These are phyloP conservation scores for Psidium guajava DNA, from an alignment of 345 rosid species.

Conservation along the genomic window DNA sequence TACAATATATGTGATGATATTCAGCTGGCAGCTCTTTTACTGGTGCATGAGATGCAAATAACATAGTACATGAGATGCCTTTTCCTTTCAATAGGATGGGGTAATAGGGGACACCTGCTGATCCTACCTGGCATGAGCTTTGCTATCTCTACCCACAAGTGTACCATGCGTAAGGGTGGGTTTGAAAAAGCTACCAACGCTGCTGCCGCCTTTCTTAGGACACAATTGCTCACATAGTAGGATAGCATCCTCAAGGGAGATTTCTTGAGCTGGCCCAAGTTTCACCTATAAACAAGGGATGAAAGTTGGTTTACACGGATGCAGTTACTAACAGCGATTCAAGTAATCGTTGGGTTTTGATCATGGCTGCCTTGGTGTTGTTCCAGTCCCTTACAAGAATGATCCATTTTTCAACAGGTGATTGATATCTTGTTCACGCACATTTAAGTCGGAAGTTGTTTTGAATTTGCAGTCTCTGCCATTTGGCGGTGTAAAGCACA, in stretches of 20 bases:
- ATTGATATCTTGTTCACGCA: neutral
- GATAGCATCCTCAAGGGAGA: neutral
- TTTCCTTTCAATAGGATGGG: neutral
- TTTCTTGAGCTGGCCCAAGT: neutral
- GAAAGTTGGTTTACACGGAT: neutral
- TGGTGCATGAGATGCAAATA: neutral
- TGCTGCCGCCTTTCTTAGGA: neutral
- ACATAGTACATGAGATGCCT: neutral
- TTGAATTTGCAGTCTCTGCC: slow-evolving; percentile 67
- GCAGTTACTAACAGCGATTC: neutral
- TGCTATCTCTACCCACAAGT: neutral
- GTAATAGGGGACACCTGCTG: neutral
- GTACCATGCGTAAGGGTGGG: neutral
- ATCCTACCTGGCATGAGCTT: neutral
- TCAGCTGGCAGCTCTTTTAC: neutral
- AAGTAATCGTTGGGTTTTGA: neutral
- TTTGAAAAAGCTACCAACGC: neutral
- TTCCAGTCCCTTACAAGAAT: neutral
- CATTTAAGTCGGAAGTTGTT: neutral
- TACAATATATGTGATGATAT: neutral
- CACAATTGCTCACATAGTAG: neutral
- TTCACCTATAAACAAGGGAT: neutral
- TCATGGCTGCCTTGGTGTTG: neutral
- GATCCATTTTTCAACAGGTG: neutral
- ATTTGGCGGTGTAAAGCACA: slow-evolving; percentile 92